phyloP scores from a whole-genome alignment of 2,329 filamentous ascomycete genomes.

The Microdochium trichocladiopsis region DNA sequence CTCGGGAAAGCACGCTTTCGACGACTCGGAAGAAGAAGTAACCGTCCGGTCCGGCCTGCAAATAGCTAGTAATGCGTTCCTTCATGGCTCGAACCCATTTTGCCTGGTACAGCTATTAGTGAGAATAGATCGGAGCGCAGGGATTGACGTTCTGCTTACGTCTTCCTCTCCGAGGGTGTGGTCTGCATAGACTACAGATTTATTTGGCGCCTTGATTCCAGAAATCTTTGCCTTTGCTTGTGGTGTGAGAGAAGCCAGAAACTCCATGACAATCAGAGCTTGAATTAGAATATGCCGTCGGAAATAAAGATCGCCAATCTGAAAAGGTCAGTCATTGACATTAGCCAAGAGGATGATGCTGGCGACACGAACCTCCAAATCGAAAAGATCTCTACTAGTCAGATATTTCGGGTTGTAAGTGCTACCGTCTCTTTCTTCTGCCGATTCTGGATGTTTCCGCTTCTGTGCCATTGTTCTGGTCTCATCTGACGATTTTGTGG shows the following conservation, averaged over 20 bases:
- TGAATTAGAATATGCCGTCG: slow-evolving; percentile 92
- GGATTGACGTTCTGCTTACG: slow-evolving; percentile 39
- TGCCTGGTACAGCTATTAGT: slow-evolving; percentile 39
- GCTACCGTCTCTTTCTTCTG: slow-evolving; percentile 57
- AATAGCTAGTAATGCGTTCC: slow-evolving; percentile 70
- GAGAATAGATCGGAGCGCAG: not conserved
- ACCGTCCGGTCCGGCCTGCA: slow-evolving; percentile 74
- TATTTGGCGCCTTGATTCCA: slow-evolving; percentile 63
- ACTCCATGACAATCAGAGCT: slow-evolving; percentile 89
- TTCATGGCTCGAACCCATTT: slow-evolving; percentile 82
- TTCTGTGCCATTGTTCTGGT: slow-evolving; percentile 55
- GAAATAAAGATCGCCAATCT: slow-evolving; percentile 92
- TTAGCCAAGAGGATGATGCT: slow-evolving; percentile 2
- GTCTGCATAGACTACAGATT: slow-evolving; percentile 75
- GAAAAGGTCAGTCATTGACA: slow-evolving; percentile 14
- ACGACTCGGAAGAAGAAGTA: slow-evolving; percentile 96
- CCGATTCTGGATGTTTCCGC: slow-evolving; percentile 57
- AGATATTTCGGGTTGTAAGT: slow-evolving; percentile 97
- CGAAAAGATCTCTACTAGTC: slow-evolving; percentile 94
- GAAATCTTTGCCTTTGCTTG: slow-evolving; percentile 74
- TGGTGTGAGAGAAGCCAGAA: slow-evolving; percentile 82
- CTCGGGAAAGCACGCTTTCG: slow-evolving; percentile 86
- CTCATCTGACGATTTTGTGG: slow-evolving; percentile 53
- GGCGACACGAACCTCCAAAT: slow-evolving; percentile 64
- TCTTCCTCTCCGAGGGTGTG: slow-evolving; percentile 77